Conservation (phyloP, 108 stramenopile species). For the Pseudonitzschia pungens region DNA sequence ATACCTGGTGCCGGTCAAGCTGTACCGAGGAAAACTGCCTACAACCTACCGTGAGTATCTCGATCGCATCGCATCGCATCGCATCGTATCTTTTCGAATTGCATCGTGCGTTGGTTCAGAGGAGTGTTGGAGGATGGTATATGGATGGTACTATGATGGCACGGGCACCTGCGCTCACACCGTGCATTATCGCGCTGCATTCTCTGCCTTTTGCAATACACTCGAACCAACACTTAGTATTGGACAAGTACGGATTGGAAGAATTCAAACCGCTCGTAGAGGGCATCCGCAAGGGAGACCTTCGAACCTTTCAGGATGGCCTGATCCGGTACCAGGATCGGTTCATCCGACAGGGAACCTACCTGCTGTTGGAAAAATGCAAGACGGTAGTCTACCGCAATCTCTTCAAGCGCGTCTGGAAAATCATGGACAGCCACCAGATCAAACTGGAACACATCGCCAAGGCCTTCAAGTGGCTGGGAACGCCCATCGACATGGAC, state of each 20-base stretch:
- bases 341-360: constrained; percentile 88
- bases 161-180: not conserved
- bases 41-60: constrained; percentile 58
- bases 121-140: not conserved
- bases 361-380: constrained; percentile 91
- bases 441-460: constrained; percentile 66
- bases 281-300: constrained; percentile 80
- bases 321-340: constrained; percentile 79
- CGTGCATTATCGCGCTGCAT: not conserved
- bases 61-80: not conserved
- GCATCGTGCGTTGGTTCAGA: no score
- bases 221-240: constrained; percentile 42
- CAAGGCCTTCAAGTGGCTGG: constrained; percentile 73
- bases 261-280: constrained; percentile 81
- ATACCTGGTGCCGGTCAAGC: constrained; percentile 89
- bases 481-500: constrained; percentile 90
- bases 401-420: constrained; percentile 87
- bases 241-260: constrained; percentile 81
- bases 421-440: constrained; percentile 67
- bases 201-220: not conserved
- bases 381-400: constrained; percentile 94
- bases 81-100: no score
- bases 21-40: constrained; percentile 84
- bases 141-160: not conserved
- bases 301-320: constrained; percentile 85